These are phyloP conservation scores for Arthroderma sp. DNA, from an alignment of 2,329 filamentous ascomycete genomes.

Conservation along the genomic window DNA sequence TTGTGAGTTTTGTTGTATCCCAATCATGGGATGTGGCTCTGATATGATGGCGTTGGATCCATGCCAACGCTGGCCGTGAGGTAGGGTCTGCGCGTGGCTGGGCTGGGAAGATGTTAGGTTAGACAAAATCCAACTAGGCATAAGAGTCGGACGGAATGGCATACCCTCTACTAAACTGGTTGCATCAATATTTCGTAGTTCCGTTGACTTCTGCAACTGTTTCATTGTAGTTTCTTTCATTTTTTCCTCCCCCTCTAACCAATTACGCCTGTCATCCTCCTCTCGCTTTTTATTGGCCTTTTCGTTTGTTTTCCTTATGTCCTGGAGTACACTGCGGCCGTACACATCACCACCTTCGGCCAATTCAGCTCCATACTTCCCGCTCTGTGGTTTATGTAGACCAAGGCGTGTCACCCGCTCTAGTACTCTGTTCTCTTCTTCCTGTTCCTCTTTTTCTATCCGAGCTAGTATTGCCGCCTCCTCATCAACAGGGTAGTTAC, in stretches of 20 bases:
- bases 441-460: conserved; percentile 27
- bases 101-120: conserved; percentile 11
- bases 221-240: conserved; percentile 22
- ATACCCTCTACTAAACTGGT: conserved; percentile 24
- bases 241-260: conserved; percentile 39
- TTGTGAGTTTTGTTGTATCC: conserved; percentile 23
- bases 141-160: background rate
- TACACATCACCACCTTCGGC: conserved; percentile 30
- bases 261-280: conserved; percentile 36
- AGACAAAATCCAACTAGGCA: background rate
- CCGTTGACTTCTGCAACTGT: conserved; percentile 22
- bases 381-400: conserved; percentile 32
- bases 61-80: conserved; percentile 27
- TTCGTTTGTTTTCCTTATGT: conserved; percentile 28
- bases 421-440: conserved; percentile 25
- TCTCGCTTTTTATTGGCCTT: conserved; percentile 29
- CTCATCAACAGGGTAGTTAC: conserved; percentile 32
- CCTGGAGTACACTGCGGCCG: conserved; percentile 29
- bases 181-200: conserved; percentile 24
- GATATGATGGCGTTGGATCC: conserved; percentile 31
- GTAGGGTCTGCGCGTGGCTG: conserved; percentile 29
- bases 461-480: conserved; percentile 36
- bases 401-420: conserved; percentile 27
- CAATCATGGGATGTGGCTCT: conserved; percentile 22
- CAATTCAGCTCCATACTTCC: conserved; percentile 28